These are phyloP conservation scores for Chalciporus sphaerocephalus DNA, from an alignment of 768 basidiomycete genomes.

Conservation along the genomic window DNA sequence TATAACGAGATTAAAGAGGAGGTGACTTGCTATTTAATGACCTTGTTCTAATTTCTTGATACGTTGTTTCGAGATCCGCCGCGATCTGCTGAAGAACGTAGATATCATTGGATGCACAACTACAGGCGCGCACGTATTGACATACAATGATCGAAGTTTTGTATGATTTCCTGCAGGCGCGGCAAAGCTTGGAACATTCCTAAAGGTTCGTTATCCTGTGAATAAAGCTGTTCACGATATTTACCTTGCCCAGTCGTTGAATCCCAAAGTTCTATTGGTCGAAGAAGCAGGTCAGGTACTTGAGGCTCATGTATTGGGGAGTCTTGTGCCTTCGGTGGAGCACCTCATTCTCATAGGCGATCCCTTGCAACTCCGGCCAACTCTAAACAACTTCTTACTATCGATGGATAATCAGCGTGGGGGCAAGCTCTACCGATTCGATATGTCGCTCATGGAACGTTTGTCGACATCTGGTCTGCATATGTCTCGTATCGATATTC, in stretches of 20 bases:
- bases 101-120: constrained; percentile 77
- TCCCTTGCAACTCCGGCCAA: constrained; percentile 70
- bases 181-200: constrained; percentile 55
- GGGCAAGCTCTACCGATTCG: constrained; percentile 54
- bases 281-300: constrained; percentile 83
- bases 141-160: not conserved
- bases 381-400: constrained; percentile 54
- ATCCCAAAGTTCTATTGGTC: constrained; percentile 60
- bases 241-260: constrained; percentile 41
- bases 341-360: constrained; percentile 82
- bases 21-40: constrained; percentile 34
- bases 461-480: constrained; percentile 50
- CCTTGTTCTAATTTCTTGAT: not conserved
- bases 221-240: not conserved
- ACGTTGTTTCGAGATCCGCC: constrained; percentile 41
- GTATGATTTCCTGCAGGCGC: constrained; percentile 43
- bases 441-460: constrained; percentile 75
- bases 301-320: constrained; percentile 69
- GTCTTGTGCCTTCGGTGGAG: constrained; percentile 59
- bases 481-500: constrained; percentile 70
- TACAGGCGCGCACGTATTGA: constrained; percentile 44
- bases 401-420: constrained; percentile 67
- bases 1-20: constrained; percentile 47
- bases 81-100: constrained; percentile 47
- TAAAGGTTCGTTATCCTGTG: constrained; percentile 40